These are phyloP conservation scores for Teunomyces barrocoloradensis DNA, from an alignment of 805 yeast genomes.

Conservation along the genomic window DNA sequence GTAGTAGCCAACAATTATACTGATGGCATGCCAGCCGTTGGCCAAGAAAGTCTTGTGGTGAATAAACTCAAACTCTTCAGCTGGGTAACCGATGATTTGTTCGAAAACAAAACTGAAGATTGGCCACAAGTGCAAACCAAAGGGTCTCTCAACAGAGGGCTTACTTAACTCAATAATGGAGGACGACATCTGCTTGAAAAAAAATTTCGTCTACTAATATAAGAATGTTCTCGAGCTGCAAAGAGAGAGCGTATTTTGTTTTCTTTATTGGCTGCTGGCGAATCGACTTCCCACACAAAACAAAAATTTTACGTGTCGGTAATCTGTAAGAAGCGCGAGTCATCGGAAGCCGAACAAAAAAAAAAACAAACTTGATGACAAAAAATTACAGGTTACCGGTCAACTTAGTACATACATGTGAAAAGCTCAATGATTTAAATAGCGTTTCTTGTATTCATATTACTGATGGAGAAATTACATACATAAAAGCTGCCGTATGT, in stretches of 20 bases:
- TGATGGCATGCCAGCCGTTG: slow-evolving; percentile 53
- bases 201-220: background rate
- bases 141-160: slow-evolving; percentile 47
- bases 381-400: background rate
- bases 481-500: background rate
- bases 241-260: background rate
- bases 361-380: background rate
- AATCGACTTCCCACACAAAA: background rate
- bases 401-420: background rate
- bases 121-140: slow-evolving; percentile 67
- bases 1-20: slow-evolving; percentile 42
- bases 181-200: background rate
- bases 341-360: background rate
- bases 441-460: background rate
- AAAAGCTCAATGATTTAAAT: background rate
- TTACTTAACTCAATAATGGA: slow-evolving; percentile 23
- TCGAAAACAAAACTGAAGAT: slow-evolving; percentile 52
- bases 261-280: slow-evolving; percentile 1
- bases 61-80: slow-evolving; percentile 64
- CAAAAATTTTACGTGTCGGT: slow-evolving; percentile 4
- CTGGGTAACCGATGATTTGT: slow-evolving; percentile 51
- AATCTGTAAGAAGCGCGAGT: background rate
- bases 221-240: background rate
- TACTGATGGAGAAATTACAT: background rate
- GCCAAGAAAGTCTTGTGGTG: slow-evolving; percentile 68